Conservation (phyloP, 169 alveolate genomes). For the Blepharisma undulans region DNA sequence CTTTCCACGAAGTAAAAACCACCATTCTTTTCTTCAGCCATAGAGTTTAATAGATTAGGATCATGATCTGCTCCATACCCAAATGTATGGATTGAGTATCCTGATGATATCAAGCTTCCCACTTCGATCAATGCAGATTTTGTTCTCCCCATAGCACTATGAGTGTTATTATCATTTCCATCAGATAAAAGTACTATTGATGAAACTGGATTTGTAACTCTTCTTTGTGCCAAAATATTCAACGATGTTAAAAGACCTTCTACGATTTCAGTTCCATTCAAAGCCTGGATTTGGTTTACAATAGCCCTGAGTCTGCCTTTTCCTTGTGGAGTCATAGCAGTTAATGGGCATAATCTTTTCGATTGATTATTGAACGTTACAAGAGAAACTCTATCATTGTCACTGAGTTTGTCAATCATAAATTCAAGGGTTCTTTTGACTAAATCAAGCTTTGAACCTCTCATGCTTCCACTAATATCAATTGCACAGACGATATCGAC, state of each 20-base stretch:
- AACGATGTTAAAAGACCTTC: not conserved
- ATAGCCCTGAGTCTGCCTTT: constrained; percentile 32
- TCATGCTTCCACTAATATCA: constrained; percentile 63
- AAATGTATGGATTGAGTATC: constrained; percentile 40
- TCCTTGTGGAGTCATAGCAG: constrained; percentile 31
- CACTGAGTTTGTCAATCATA: constrained; percentile 47
- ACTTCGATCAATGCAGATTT: not conserved
- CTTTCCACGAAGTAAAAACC: not conserved
- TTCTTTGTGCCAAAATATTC: not conserved
- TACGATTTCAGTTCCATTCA: not conserved
- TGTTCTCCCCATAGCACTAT: not conserved
- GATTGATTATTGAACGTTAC: constrained; percentile 47
- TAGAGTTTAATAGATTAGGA: not conserved
- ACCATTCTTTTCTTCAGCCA: constrained; percentile 24
- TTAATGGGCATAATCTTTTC: constrained; percentile 26
- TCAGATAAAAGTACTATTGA: constrained; percentile 58
- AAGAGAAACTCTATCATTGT: constrained; percentile 54
- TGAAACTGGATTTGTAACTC: not conserved
- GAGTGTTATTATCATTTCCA: constrained; percentile 51
- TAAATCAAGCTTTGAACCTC: constrained; percentile 45
- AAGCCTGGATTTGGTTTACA: not conserved
- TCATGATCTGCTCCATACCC: not conserved
- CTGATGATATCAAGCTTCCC: not conserved
- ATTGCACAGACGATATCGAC: constrained; percentile 65
- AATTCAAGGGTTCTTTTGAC: constrained; percentile 57